phyloP scores from a whole-genome alignment of 225 moss, liverwort and hornwort genomes.

The Physcomitrellopsis africana region DNA sequence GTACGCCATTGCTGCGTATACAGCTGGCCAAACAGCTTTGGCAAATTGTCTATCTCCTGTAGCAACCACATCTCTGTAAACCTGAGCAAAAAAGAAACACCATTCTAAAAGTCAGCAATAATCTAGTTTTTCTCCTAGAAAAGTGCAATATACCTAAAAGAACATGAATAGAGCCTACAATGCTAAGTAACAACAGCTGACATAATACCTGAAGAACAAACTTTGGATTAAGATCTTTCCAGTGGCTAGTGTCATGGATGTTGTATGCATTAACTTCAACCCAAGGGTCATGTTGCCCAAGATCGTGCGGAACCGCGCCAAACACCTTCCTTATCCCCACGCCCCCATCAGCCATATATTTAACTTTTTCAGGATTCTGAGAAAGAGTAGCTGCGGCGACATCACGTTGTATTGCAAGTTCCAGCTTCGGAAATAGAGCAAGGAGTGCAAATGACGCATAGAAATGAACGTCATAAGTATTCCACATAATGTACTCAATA shows the following conservation, averaged over 20 bases:
- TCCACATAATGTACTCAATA: constrained; percentile 98
- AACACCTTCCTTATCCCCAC: constrained; percentile 83
- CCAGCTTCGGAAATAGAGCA: constrained; percentile 92
- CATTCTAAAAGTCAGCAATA: neutral
- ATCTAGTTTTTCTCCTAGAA: neutral
- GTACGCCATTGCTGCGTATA: constrained; percentile 99
- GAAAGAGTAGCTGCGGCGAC: constrained; percentile 92
- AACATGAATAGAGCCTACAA: neutral
- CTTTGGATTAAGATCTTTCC: constrained; percentile 98
- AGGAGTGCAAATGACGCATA: constrained; percentile 98
- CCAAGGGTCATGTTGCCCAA: constrained; percentile 95
- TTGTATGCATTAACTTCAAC: constrained; percentile 95
- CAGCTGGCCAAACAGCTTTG: constrained; percentile 92
- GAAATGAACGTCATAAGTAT: constrained; percentile 98
- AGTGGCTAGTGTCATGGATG: constrained; percentile 93
- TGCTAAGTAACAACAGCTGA: neutral
- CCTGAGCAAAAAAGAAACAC: constrained; percentile 49
- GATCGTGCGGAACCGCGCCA: constrained; percentile 94
- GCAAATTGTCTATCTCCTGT: constrained; percentile 86
- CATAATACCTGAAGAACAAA: constrained; percentile 87
- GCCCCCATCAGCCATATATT: constrained; percentile 83
- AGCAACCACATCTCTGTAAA: constrained; percentile 90
- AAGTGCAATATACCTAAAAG: neutral
- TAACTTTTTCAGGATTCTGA: constrained; percentile 82
- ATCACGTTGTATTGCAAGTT: constrained; percentile 90